phyloP scores from a whole-genome alignment of 2,329 filamentous ascomycete genomes.

The Chaetomium sp. region DNA sequence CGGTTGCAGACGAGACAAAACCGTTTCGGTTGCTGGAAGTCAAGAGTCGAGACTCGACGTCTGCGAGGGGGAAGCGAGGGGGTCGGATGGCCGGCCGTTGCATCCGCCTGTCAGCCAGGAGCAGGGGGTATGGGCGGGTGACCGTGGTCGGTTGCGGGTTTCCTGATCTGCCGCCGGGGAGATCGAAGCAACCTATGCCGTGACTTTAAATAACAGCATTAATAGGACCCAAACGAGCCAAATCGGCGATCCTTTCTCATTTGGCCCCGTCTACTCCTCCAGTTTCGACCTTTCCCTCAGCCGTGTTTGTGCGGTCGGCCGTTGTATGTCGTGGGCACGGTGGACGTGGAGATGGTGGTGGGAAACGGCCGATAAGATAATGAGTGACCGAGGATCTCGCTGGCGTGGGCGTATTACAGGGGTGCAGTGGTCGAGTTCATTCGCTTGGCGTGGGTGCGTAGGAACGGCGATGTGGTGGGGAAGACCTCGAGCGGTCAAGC shows the following conservation, averaged over 20 bases:
- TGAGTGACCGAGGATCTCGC: not conserved
- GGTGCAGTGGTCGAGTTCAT: not conserved
- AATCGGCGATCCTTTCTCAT: not conserved
- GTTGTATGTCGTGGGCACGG: not conserved
- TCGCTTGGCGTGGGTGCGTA: constrained; percentile 2
- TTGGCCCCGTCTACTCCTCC: not conserved
- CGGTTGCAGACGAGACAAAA: not conserved
- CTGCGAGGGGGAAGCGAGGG: not conserved
- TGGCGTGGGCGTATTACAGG: constrained; percentile 1
- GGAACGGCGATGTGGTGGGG: constrained; percentile 2
- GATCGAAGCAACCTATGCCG: not conserved
- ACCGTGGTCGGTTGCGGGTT: not conserved
- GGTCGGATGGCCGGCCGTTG: not conserved
- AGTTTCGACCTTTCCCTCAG: not conserved
- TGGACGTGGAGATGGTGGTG: not conserved
- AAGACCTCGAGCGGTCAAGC: not conserved
- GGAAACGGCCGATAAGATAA: constrained; percentile 11
- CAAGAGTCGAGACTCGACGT: not conserved
- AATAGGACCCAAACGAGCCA: not conserved
- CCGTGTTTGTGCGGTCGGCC: not conserved
- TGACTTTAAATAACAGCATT: not conserved
- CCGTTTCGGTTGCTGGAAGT: not conserved
- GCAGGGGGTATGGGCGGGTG: not conserved
- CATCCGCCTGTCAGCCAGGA: not conserved
- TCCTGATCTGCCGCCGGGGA: not conserved